A percentile compares a stretch with the other conserved stretches of the same genome.
These are phyloP conservation scores for Talaromyces borbonicus DNA, from an alignment of 495 filamentous ascomycete genomes.

Conservation along the genomic window DNA sequence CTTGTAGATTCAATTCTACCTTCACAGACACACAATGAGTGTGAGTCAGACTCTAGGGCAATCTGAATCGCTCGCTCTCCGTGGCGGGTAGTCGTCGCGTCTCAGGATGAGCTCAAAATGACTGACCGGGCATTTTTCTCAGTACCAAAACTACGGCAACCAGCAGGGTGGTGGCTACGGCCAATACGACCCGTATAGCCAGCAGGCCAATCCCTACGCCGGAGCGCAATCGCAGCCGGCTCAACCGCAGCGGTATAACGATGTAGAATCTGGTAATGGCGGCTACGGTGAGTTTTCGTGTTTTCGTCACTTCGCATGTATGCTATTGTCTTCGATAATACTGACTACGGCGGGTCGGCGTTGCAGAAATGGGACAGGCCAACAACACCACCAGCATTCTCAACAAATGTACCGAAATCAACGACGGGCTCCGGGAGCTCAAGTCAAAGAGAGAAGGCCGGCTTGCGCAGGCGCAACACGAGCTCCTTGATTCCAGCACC, in stretches of 20 bases:
- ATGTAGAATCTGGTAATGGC: slow-evolving; percentile 28
- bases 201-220: slow-evolving; percentile 34
- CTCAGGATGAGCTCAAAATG: not conserved
- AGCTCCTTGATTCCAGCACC: slow-evolving; percentile 34
- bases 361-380: slow-evolving; percentile 59
- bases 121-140: not conserved
- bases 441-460: slow-evolving; percentile 28
- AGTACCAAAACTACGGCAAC: slow-evolving; percentile 27
- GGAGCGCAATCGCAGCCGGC: slow-evolving; percentile 21
- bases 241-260: slow-evolving; percentile 32
- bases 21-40: not conserved
- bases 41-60: not conserved
- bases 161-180: slow-evolving; percentile 42
- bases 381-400: slow-evolving; percentile 57
- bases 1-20: not conserved
- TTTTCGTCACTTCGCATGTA: too few relatives aligned
- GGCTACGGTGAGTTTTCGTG: slow-evolving; percentile 32
- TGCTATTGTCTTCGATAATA: slow-evolving; percentile 1
- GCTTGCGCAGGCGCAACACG: slow-evolving; percentile 30
- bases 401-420: slow-evolving; percentile 72
- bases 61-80: too few relatives aligned
- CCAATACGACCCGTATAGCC: slow-evolving; percentile 53
- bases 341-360: slow-evolving; percentile 14
- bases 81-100: not conserved
- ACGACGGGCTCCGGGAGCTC: slow-evolving; percentile 51